These are phyloP conservation scores for Tetraselmis chui DNA, from an alignment of 139 green algal genomes.

Conservation along the genomic window DNA sequence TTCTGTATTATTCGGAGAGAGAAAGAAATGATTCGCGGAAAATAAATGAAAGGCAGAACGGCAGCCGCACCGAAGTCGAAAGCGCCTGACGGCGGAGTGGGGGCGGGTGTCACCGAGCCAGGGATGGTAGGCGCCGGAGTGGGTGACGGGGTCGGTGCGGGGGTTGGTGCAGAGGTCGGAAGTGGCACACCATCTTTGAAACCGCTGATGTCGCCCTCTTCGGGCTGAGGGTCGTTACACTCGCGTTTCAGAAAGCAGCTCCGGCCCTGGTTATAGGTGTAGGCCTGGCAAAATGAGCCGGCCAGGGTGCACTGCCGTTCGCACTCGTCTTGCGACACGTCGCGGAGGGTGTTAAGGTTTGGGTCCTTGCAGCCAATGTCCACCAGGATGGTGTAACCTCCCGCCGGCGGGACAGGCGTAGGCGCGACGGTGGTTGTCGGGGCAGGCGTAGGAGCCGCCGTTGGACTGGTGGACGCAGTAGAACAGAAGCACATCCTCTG, in stretches of 20 bases:
- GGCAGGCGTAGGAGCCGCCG: not conserved
- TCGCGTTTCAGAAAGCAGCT: not conserved
- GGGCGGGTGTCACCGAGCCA: no score
- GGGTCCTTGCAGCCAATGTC: not conserved
- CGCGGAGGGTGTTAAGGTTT: not conserved
- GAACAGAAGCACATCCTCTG: no score
- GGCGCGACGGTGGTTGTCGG: not conserved
- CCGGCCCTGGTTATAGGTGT: not conserved
- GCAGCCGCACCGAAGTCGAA: no score
- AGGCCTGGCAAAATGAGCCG: not conserved
- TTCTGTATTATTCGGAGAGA: no score
- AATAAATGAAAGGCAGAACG: no score
- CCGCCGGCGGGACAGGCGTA: no score
- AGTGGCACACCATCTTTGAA: not conserved
- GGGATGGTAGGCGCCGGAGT: not conserved
- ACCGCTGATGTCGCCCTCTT: not conserved
- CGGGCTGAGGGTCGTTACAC: not conserved
- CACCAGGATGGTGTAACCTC: not conserved
- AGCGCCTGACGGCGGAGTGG: no score
- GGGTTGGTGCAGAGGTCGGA: not conserved
- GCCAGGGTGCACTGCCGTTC: not conserved
- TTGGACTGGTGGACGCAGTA: no score
- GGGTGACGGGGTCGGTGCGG: not conserved
- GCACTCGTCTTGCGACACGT: not conserved
- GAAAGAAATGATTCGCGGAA: no score